phyloP scores from a whole-genome alignment of 768 basidiomycete genomes.

The Rossbeevera mucosa region DNA sequence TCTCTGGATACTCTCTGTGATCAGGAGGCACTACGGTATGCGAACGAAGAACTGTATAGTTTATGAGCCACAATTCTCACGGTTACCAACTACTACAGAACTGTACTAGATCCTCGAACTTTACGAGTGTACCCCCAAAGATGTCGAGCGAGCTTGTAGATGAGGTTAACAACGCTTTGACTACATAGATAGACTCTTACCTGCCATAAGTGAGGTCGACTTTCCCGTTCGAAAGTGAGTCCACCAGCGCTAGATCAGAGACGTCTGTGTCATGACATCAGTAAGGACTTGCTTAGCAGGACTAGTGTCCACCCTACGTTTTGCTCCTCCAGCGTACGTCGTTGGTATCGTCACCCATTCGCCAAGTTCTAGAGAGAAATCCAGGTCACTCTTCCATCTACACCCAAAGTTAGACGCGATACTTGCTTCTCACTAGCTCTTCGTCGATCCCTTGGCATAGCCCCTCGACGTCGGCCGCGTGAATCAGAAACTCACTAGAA shows the following conservation, averaged over 20 bases:
- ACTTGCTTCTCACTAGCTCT: constrained; percentile 73
- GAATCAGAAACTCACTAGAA: constrained; percentile 86
- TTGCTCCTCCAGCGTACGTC: constrained; percentile 96
- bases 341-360: constrained; percentile 90
- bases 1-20: constrained; percentile 22
- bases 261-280: constrained; percentile 50
- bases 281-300: not conserved
- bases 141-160: constrained; percentile 58
- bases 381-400: constrained; percentile 8
- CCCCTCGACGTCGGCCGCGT: constrained; percentile 99
- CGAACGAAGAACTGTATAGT: constrained; percentile 36
- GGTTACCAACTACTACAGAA: constrained; percentile 8
- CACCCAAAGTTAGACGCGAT: not conserved
- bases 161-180: not conserved
- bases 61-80: constrained; percentile 41
- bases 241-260: constrained; percentile 75
- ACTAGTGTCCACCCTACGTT: constrained; percentile 43
- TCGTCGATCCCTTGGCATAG: constrained; percentile 95
- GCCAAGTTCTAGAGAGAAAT: constrained; percentile 59
- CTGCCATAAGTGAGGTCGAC: constrained; percentile 46
- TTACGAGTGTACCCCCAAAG: constrained; percentile 63
- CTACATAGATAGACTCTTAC: constrained; percentile 20
- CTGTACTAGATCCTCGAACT: constrained; percentile 51
- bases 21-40: constrained; percentile 29
- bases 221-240: constrained; percentile 71